Evolutionary conservation across 2,329 filamentous ascomycete genomes (phyloP).

Genomic region (Pseudophaeomoniella oleicola): DNA sequence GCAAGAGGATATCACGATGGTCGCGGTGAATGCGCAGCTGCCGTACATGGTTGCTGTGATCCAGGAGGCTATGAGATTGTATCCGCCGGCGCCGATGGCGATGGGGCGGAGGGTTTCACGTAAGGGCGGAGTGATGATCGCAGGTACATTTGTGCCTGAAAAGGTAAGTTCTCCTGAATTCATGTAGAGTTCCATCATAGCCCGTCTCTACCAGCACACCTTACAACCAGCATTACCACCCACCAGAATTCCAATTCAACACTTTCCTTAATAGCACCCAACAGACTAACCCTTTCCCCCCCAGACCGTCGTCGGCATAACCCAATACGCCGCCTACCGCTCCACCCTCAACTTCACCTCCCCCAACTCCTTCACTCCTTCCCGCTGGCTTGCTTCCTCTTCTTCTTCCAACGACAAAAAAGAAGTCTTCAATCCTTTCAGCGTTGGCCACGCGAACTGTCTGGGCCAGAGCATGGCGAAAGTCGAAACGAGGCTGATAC

Average conservation of each 20-base stretch:
- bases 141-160: background rate
- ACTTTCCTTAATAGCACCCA: background rate
- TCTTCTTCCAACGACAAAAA: slow-evolving; percentile 1
- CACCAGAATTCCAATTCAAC: background rate
- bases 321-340: slow-evolving; percentile 1
- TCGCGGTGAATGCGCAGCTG: slow-evolving; percentile 17
- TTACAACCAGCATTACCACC: too few relatives aligned
- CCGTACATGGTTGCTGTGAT: slow-evolving; percentile 32
- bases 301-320: slow-evolving; percentile 1
- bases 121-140: background rate
- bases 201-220: too few relatives aligned
- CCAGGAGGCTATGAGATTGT: slow-evolving; percentile 32
- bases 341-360: background rate
- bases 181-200: too few relatives aligned
- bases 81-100: slow-evolving; percentile 23
- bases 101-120: slow-evolving; percentile 7
- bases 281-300: too few relatives aligned
- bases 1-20: slow-evolving; percentile 15
- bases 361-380: background rate
- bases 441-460: slow-evolving; percentile 2
- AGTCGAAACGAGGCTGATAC: slow-evolving; percentile 14
- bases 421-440: slow-evolving; percentile 2
- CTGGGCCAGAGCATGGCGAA: slow-evolving; percentile 1
- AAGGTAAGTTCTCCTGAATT: background rate
- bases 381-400: background rate